Conservation (phyloP, 2,329 filamentous ascomycete species). For the Emergomyces pasteurianus region DNA sequence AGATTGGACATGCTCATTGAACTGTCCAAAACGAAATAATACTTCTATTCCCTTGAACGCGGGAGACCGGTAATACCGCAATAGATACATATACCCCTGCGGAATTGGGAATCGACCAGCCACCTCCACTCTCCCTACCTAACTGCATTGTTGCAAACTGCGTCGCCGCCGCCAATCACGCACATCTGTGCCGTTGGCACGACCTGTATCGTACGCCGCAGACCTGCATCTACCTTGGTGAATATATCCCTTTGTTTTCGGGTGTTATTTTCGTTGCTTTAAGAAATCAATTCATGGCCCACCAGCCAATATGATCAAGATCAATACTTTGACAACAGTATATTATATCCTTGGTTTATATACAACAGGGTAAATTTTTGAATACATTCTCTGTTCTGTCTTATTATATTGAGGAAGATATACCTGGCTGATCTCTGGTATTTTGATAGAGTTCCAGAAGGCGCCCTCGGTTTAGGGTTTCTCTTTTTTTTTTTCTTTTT, state of each 20-base stretch:
- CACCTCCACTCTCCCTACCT: background rate
- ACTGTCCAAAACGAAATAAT: background rate
- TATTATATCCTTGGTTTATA: background rate
- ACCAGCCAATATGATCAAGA: background rate
- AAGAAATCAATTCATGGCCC: background rate
- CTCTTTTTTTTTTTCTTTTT: background rate
- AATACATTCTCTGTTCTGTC: background rate
- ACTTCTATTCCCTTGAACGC: background rate
- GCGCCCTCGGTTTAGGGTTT: background rate
- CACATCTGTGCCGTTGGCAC: background rate
- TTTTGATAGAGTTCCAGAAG: background rate
- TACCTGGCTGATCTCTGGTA: background rate
- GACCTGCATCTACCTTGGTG: background rate
- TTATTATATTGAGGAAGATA: background rate
- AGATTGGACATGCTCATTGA: constrained; percentile 36
- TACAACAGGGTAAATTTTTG: background rate
- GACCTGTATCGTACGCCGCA: too few species aligned
- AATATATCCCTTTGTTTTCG: background rate
- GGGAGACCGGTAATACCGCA: background rate
- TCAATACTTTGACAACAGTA: background rate
- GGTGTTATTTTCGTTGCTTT: background rate
- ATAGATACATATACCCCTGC: background rate
- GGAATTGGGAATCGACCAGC: background rate
- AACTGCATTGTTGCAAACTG: background rate
- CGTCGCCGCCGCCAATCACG: background rate